phyloP scores from a whole-genome alignment of 208 protist species.

The Angomonas ambiguus region DNA sequence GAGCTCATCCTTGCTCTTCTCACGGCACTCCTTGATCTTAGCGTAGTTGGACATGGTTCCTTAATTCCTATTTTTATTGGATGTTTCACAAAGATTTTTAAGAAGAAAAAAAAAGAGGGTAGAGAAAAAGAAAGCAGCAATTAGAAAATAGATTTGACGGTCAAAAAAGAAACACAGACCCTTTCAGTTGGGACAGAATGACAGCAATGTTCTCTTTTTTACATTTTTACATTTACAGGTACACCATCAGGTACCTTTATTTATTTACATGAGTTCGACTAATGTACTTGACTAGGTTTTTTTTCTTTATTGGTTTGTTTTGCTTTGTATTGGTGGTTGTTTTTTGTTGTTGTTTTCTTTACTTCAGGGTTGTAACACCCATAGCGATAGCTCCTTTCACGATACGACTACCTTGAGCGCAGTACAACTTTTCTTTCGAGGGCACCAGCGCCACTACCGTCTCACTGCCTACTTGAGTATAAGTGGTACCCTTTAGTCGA shows the following conservation, averaged over 20 bases:
- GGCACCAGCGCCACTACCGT: constrained; percentile 31
- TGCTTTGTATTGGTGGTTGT: neutral
- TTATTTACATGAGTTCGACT: constrained; percentile 5
- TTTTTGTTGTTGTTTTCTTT: neutral
- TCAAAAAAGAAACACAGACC: too few species aligned
- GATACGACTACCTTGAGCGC: constrained; percentile 36
- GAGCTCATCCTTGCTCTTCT: constrained; percentile 95
- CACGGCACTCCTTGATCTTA: constrained; percentile 90
- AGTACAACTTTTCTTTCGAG: constrained; percentile 33
- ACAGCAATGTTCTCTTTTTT: too few species aligned
- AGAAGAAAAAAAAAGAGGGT: constrained; percentile 9
- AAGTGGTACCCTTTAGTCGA: constrained; percentile 44
- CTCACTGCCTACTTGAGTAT: constrained; percentile 20
- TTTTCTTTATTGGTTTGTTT: neutral
- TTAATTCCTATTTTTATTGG: too few species aligned
- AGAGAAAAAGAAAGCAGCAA: neutral
- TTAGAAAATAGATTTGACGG: neutral
- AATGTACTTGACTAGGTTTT: neutral
- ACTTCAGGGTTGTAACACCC: constrained; percentile 44
- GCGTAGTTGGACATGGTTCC: constrained; percentile 75
- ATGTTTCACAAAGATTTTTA: too few species aligned
- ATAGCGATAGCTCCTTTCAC: constrained; percentile 32
- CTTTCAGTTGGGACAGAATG: too few species aligned
- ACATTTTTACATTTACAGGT: too few species aligned
- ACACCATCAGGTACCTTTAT: constrained; percentile 1